phyloP scores from a whole-genome alignment of 768 basidiomycete genomes.

The Auricularia auricula-judae region DNA sequence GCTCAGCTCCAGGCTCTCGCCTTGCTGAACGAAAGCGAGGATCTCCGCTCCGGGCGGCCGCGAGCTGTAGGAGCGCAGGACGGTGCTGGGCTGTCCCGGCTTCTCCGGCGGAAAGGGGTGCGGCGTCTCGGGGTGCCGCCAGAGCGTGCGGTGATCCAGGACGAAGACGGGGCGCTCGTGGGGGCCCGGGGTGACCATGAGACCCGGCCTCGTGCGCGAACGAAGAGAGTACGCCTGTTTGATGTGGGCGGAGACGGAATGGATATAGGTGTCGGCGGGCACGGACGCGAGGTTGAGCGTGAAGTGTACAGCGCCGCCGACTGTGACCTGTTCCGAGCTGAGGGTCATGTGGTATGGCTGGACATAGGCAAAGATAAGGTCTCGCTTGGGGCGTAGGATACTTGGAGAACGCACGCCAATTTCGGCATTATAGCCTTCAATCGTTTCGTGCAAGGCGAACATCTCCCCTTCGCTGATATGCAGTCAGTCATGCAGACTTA shows the following conservation, averaged over 20 bases:
- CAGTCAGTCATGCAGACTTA: too few species aligned
- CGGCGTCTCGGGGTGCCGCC: background rate
- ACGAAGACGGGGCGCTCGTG: background rate
- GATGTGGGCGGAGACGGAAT: background rate
- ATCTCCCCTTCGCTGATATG: background rate
- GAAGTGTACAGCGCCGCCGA: background rate
- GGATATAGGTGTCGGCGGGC: background rate
- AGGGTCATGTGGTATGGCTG: background rate
- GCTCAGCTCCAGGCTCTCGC: background rate
- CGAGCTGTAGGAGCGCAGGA: background rate
- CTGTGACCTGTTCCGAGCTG: background rate
- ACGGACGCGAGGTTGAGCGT: background rate
- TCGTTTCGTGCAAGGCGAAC: background rate
- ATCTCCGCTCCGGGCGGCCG: background rate
- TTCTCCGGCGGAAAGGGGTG: too few species aligned
- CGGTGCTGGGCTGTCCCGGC: background rate
- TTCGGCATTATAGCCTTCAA: background rate
- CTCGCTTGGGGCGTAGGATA: background rate
- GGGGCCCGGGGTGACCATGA: background rate
- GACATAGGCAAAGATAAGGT: background rate
- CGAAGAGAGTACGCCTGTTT: background rate
- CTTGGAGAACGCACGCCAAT: background rate
- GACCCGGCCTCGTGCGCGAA: background rate
- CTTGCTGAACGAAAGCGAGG: too few species aligned
- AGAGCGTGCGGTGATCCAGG: background rate